Evolutionary conservation across 2,329 filamentous ascomycete species (phyloP), one percentile per base, ranked within the genome.

Genomic region (Xylariomycetidae sp.): DNA sequence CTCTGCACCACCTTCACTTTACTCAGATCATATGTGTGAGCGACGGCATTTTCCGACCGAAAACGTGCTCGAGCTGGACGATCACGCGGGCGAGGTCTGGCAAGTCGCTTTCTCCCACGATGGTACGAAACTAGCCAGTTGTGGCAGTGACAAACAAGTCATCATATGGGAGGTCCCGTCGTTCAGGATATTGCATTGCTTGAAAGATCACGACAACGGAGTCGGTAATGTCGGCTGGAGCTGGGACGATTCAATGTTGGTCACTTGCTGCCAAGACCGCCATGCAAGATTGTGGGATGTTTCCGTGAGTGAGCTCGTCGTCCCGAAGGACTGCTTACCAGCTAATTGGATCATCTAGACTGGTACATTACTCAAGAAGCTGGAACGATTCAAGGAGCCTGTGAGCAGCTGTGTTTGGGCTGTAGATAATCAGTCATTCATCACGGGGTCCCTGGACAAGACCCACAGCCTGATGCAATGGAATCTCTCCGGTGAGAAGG

Each of bases 391-490:
- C 49, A 72, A 74, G n/a, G 83, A 95, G 50, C 85, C 88, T 0
- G 86, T 94, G 23, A 94, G 86, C 28, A 82, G 85, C 36, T 94
- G 88, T 38, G 84, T 86, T n/a, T 98, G 92, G 90, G 74, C 85
- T 5, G 74, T 80, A 1, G 84, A 94, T 52, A 82, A 83, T 26
- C 66, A 78, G 41, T 80, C 77, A 0, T 89, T 97, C 48, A 75
- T 95, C 26, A 81, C 89, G 2, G 87, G 85, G 4, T 82, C 84
- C 7, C 74, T 94, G 19, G 84, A 89, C 47, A 74, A 73, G 36
- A 66, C 67, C 8, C 69, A 71, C 16, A 76, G 84, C 25, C 62
- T 95, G 12, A 80, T 79, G 33, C 78, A 85, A 32, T 92, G 85
- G 77, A 77, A 77, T 45, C 59, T 83, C 5, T 62, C 71, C 3